Conservation (phyloP, 352 stramenopile genomes). For the Pythium dissotocum region DNA sequence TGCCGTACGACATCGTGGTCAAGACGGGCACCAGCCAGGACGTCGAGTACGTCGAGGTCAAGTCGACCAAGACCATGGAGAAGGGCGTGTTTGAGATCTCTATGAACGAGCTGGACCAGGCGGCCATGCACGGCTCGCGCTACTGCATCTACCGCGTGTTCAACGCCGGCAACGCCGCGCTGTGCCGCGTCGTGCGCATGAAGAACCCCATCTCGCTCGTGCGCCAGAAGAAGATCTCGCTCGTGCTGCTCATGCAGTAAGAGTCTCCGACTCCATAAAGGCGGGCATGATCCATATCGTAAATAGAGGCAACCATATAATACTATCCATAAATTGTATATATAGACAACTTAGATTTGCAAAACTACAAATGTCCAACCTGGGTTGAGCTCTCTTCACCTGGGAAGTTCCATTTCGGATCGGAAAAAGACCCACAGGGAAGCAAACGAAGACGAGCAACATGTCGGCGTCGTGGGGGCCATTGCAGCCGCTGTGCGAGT, state of each 20-base stretch:
- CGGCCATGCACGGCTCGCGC: constrained; percentile 67
- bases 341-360: neutral
- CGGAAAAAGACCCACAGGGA: neutral
- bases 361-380: neutral
- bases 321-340: neutral
- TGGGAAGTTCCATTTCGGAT: constrained; percentile 5
- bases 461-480: constrained; percentile 44
- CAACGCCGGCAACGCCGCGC: constrained; percentile 67
- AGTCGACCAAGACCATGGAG: constrained; percentile 86
- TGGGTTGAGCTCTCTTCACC: constrained; percentile 12
- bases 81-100: constrained; percentile 89
- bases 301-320: constrained; percentile 7
- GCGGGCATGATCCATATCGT: constrained; percentile 15
- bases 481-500: constrained; percentile 47
- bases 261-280: neutral
- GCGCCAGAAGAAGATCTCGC: constrained; percentile 78
- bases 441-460: neutral
- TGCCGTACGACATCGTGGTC: constrained; percentile 81
- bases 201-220: constrained; percentile 84
- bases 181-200: constrained; percentile 80
- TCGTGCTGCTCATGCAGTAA: constrained; percentile 82
- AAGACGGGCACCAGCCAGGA: constrained; percentile 38
- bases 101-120: constrained; percentile 87
- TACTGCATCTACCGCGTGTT: constrained; percentile 89
- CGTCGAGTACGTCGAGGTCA: constrained; percentile 86